Percentiles rank a stretch among this genome's conserved stretches.
phyloP scores from a whole-genome alignment of 805 yeast genomes.

The Teunomyces aglyptinius region DNA sequence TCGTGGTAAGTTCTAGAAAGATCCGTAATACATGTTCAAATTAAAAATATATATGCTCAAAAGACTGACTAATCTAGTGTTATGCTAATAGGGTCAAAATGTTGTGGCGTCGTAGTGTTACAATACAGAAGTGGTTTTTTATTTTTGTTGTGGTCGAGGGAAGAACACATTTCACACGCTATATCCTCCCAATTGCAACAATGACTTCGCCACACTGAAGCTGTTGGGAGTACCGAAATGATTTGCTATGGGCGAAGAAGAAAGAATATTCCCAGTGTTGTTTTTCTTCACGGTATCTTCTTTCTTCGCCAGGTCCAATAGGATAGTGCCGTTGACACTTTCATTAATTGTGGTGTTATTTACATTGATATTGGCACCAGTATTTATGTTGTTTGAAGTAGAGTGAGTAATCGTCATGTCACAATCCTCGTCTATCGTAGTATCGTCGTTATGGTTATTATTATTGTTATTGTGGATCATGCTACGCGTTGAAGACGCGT shows the following conservation, averaged over 20 bases:
- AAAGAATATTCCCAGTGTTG: constrained; percentile 17
- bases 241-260: constrained; percentile 32
- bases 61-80: constrained; percentile 3
- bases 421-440: constrained; percentile 21
- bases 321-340: constrained; percentile 1
- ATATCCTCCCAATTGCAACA: constrained; percentile 41
- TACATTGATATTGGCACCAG: constrained; percentile 1
- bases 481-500: constrained; percentile 24
- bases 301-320: constrained; percentile 4
- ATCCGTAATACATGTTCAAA: constrained; percentile 1
- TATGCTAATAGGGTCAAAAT: background rate
- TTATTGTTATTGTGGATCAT: constrained; percentile 9
- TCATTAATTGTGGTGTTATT: constrained; percentile 5
- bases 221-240: constrained; percentile 46
- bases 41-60: constrained; percentile 1
- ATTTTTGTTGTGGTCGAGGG: too few species aligned
- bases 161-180: constrained; percentile 7
- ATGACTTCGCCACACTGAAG: constrained; percentile 44
- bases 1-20: constrained; percentile 65
- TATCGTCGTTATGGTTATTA: constrained; percentile 14
- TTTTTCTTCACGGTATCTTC: constrained; percentile 9
- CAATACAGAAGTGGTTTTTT: too few species aligned
- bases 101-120: background rate
- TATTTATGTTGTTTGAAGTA: constrained; percentile 9
- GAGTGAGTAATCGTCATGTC: constrained; percentile 19